Evolutionary conservation across 2,329 filamentous ascomycete genomes (phyloP), one percentile per base, ranked within the genome.

Genomic region (Chrysoporthe puriensis): DNA sequence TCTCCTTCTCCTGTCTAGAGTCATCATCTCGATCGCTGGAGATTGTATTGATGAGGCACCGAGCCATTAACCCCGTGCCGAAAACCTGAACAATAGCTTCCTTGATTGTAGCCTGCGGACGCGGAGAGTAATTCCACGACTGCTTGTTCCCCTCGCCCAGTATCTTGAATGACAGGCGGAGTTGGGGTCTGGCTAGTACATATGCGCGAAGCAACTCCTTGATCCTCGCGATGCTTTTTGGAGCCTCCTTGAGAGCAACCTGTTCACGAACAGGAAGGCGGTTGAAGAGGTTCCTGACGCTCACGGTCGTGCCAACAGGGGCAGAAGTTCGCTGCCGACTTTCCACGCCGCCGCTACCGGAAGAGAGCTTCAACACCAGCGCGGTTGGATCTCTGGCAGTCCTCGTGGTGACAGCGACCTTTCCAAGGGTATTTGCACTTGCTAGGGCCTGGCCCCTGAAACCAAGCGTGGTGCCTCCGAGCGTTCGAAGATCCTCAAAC

Each of bases 391-490:
- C 90, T 2, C 83, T 82, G 43, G 85, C 80, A 2, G 87, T 87
- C 70, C 87, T 86, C 3, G 91, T 94, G 16, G 83, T 90, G 62
- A 94, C 79, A 8, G 78, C 80, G 56, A 94, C 78, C 3, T 83
- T 81, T 48, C 87, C 88, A 67, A 92, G 75, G 54, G 85, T 82
- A 68, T 87, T 89, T 68, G 85, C 83, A 75, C 87, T 89, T 50
- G 91, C 90, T 69, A 95, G 79, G 18, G 91, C 91, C 74, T 93
- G 87, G 26, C 92, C 92, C 46, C 92, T 86, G 74, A 94, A 95
- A 1, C 92, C 92, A n/a, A 94, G 83, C 43, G 84, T 89, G 56
- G 79, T 81, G 1, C 85, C 84, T 8, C 85, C 87, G 26, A 89
- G 78, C 1, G 74, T 76, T 62, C 79, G 81, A 48, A 94, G 79